A percentile compares a stretch with the other conserved stretches of the same genome.
These are phyloP conservation scores for Cytidiella melzeri DNA, from an alignment of 768 basidiomycete genomes.

Conservation along the genomic window DNA sequence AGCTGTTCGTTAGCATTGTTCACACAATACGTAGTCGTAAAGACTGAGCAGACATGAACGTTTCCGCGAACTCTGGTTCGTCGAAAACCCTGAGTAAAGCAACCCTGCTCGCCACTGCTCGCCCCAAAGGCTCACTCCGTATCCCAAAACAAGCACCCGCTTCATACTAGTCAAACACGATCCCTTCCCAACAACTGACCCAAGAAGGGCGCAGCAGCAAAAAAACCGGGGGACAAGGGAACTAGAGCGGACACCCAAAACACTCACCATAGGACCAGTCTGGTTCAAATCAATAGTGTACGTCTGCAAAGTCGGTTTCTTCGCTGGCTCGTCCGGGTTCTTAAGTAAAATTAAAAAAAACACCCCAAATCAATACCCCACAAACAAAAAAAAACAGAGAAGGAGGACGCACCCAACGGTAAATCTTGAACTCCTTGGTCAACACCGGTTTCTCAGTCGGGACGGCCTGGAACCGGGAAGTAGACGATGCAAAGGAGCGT, in stretches of 20 bases:
- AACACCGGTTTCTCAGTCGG: slow-evolving; percentile 62
- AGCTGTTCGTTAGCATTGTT: too few relatives aligned
- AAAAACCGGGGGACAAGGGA: slow-evolving; percentile 2
- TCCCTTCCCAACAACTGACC: not conserved
- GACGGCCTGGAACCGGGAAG: slow-evolving; percentile 31
- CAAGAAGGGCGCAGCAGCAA: not conserved
- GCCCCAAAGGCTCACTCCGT: too few relatives aligned
- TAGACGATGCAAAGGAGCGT: slow-evolving; percentile 27
- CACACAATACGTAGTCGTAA: too few relatives aligned
- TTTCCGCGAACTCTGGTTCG: too few relatives aligned
- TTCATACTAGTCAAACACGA: not conserved
- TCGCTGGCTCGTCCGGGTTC: slow-evolving; percentile 94
- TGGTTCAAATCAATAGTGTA: slow-evolving; percentile 92
- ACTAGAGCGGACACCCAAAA: slow-evolving; percentile 1
- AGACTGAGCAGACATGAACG: too few relatives aligned
- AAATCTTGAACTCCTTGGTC: slow-evolving; percentile 96
- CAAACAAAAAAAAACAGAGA: not conserved
- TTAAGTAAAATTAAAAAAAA: slow-evolving; percentile 19
- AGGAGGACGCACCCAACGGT: slow-evolving; percentile 77
- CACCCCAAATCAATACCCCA: not conserved
- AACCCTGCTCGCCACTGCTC: too few relatives aligned
- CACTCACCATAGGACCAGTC: slow-evolving; percentile 86
- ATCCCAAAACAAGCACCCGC: too few relatives aligned
- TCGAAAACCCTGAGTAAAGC: too few relatives aligned
- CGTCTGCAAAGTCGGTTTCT: slow-evolving; percentile 85